These are phyloP conservation scores for Daedaleopsis nitida DNA, from an alignment of 768 basidiomycete species.

Conservation along the genomic window DNA sequence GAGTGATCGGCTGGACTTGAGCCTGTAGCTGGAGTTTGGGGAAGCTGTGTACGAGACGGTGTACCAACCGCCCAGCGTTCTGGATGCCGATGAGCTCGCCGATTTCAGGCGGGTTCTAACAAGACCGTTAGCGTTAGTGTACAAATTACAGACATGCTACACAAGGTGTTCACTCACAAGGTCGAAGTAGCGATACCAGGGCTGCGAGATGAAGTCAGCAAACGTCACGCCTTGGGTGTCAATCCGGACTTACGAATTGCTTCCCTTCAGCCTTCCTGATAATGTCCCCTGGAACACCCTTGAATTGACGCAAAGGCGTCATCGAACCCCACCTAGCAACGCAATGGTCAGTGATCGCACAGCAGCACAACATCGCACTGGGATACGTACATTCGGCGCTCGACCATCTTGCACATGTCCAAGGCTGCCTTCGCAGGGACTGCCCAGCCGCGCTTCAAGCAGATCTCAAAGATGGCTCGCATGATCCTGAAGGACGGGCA, in stretches of 20 bases:
- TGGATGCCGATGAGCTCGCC: constrained; percentile 94
- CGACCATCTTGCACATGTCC: constrained; percentile 96
- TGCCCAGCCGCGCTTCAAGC: constrained; percentile 98
- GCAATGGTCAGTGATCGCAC: not conserved
- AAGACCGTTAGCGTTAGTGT: not conserved
- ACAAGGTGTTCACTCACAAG: constrained; percentile 43
- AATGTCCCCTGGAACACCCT: constrained; percentile 83
- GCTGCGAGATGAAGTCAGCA: constrained; percentile 42
- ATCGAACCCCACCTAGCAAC: constrained; percentile 89
- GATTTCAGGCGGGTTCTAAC: constrained; percentile 79
- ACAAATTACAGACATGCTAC: not conserved
- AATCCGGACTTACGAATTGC: constrained; percentile 74
- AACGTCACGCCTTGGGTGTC: not conserved
- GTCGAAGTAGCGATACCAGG: constrained; percentile 98
- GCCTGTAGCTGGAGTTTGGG: constrained; percentile 75
- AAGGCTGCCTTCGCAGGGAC: constrained; percentile 88
- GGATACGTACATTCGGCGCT: constrained; percentile 68
- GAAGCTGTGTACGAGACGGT: constrained; percentile 93
- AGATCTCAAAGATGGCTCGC: constrained; percentile 97
- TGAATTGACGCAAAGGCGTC: constrained; percentile 97
- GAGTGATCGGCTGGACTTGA: constrained; percentile 95
- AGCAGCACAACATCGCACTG: not conserved
- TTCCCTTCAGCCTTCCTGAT: constrained; percentile 93
- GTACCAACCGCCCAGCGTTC: constrained; percentile 89
- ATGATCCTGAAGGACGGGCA: constrained; percentile 59